Conservation (phyloP, 2,329 filamentous ascomycete genomes). For the Chalara sp. region DNA sequence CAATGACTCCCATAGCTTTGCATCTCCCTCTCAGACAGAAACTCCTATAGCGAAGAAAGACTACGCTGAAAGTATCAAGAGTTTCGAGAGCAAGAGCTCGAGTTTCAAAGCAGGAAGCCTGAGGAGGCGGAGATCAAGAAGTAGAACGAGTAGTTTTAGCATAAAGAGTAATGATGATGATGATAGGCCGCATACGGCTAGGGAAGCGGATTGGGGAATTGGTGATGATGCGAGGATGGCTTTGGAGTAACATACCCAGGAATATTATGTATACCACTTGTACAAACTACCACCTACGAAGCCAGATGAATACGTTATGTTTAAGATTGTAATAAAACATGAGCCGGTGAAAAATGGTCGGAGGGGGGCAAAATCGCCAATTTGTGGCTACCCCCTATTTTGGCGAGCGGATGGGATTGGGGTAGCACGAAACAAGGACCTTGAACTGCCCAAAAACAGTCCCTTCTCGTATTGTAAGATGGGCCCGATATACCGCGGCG, state of each 20-base stretch:
- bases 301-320: too few species aligned
- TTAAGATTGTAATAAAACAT: too few species aligned
- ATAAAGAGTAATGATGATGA: slow-evolving; percentile 26
- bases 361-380: too few species aligned
- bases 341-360: too few species aligned
- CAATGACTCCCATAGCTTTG: slow-evolving; percentile 12
- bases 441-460: too few species aligned
- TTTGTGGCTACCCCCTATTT: too few species aligned
- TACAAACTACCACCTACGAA: too few species aligned
- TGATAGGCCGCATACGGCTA: slow-evolving; percentile 43
- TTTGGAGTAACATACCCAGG: slow-evolving; percentile 48
- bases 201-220: slow-evolving; percentile 66
- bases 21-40: neutral
- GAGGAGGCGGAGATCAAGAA: slow-evolving; percentile 16
- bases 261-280: too few species aligned
- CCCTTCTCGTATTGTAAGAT: too few species aligned
- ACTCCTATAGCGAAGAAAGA: slow-evolving; percentile 8
- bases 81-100: slow-evolving; percentile 9
- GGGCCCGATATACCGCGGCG: too few species aligned
- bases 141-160: slow-evolving; percentile 14
- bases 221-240: slow-evolving; percentile 82
- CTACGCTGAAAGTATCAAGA: slow-evolving; percentile 10
- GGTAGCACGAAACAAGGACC: too few species aligned
- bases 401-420: too few species aligned
- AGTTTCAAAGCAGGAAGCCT: slow-evolving; percentile 13